Evolutionary conservation across 805 yeast species (phyloP).

Genomic region (Candida endomychidarum): DNA sequence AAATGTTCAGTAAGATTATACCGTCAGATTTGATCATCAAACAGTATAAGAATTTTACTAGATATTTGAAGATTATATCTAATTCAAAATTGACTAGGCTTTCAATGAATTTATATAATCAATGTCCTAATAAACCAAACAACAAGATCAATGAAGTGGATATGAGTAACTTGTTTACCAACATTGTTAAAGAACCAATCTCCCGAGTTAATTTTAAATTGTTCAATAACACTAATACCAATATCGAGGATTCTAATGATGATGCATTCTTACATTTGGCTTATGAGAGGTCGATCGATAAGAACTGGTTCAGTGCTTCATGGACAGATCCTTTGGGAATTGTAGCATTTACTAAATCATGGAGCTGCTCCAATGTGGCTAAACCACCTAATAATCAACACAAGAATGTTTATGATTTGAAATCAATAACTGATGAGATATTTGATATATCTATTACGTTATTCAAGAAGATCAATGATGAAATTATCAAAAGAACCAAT

Average conservation of each 20-base stretch:
- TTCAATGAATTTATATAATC: slow-evolving; percentile 57
- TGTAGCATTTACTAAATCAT: slow-evolving; percentile 59
- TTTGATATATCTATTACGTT: slow-evolving; percentile 58
- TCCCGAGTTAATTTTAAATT: slow-evolving; percentile 36
- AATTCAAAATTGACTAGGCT: slow-evolving; percentile 41
- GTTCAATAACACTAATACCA: slow-evolving; percentile 20
- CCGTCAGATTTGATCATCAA: slow-evolving; percentile 30
- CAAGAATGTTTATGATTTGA: slow-evolving; percentile 26
- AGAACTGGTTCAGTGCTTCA: slow-evolving; percentile 80
- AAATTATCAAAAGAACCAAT: slow-evolving; percentile 28
- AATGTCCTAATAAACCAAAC: slow-evolving; percentile 40
- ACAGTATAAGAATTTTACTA: slow-evolving; percentile 15
- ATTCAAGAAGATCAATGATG: slow-evolving; percentile 36
- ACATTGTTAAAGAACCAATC: slow-evolving; percentile 39
- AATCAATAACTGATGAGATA: slow-evolving; percentile 62
- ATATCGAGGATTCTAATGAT: slow-evolving; percentile 38
- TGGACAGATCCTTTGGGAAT: slow-evolving; percentile 87
- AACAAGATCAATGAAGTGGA: slow-evolving; percentile 1
- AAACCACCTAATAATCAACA: slow-evolving; percentile 7
- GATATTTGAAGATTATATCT: slow-evolving; percentile 27
- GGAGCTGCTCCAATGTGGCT: slow-evolving; percentile 33
- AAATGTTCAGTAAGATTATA: slow-evolving; percentile 36
- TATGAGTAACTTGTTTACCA: slow-evolving; percentile 24
- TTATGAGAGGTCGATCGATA: slow-evolving; percentile 77
- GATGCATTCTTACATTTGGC: slow-evolving; percentile 84